Evolutionary conservation across 768 basidiomycete species (phyloP), one percentile per base, ranked within the genome.

Genomic region (Boletus reticulatus): DNA sequence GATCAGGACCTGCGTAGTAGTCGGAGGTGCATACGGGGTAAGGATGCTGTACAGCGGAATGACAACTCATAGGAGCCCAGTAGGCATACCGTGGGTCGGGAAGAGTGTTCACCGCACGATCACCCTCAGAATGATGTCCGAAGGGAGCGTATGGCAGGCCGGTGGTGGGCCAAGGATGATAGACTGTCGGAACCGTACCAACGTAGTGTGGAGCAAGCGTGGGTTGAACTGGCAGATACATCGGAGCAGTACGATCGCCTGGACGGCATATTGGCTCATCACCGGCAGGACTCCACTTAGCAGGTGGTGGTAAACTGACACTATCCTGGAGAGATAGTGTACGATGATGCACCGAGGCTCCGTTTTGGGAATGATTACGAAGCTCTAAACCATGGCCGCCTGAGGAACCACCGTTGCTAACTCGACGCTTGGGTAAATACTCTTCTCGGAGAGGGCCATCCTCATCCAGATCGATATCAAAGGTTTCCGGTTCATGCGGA

Each of bases 361-460:
- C 48, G 20, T 47, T 52, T 48, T 48, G 57, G 39, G 48, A 17
- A 22, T 57, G 50, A 16, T 45, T 20, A 8, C 41, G 29, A 44
- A 39, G 20, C 29, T 57, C 57, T n/a, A 53, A 49, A 12, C 13
- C 36, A 20, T 42, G 31, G n/a, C 50, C 48, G 31, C 55, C 43
- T 1, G 42, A 48, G 32, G 55, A 59, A 24, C 53, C 56, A 20
- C 52, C 64, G 31, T 63, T 62, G 52, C 66, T 59, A 22, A 56
- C 56, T 48, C 87, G 86, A 49, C 88, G 87, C 61, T 77, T 82
- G 14, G 90, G 90, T 51, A 92, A 69, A 59, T 92, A 92, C 63
- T 92, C 89, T 65, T 90, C 88, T 48, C 89, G 76, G 48, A 92
- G 76, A 34, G 90, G 90, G 3, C 90, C 90, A 64, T 91, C 89